Conservation (phyloP, 2,329 filamentous ascomycete species). For the Bipolaris cookei region DNA sequence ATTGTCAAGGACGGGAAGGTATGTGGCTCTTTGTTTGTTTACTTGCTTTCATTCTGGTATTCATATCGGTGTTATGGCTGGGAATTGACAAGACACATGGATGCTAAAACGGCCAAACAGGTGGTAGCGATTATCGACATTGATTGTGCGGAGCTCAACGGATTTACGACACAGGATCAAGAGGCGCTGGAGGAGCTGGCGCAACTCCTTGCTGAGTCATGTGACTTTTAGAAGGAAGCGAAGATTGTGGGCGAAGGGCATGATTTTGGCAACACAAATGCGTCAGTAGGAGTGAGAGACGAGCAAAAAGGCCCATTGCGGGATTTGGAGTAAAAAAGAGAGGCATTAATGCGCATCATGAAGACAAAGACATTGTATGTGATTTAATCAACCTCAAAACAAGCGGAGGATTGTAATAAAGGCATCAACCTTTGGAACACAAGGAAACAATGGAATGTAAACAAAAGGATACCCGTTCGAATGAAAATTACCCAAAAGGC, state of each 20-base stretch:
- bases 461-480: not conserved
- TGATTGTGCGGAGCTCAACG: slow-evolving; percentile 71
- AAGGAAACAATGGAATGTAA: not conserved
- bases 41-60: slow-evolving; percentile 12
- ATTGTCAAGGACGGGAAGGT: slow-evolving; percentile 62
- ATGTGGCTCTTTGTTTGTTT: slow-evolving; percentile 22
- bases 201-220: slow-evolving; percentile 39
- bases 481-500: not conserved
- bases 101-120: slow-evolving; percentile 35
- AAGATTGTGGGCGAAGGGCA: not conserved
- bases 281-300: too few species aligned
- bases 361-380: not conserved
- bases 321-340: not conserved
- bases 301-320: not conserved
- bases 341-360: not conserved
- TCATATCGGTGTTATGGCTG: not conserved
- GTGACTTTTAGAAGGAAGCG: slow-evolving; percentile 35
- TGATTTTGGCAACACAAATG: not conserved
- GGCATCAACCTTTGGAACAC: not conserved
- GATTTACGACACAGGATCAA: slow-evolving; percentile 74
- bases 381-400: not conserved
- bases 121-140: slow-evolving; percentile 79
- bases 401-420: not conserved
- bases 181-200: slow-evolving; percentile 68
- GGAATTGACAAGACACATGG: slow-evolving; percentile 11